Base-by-base conservation (phyloP, 345 rosid genomes). In the Hibiscus trionum region DNA sequence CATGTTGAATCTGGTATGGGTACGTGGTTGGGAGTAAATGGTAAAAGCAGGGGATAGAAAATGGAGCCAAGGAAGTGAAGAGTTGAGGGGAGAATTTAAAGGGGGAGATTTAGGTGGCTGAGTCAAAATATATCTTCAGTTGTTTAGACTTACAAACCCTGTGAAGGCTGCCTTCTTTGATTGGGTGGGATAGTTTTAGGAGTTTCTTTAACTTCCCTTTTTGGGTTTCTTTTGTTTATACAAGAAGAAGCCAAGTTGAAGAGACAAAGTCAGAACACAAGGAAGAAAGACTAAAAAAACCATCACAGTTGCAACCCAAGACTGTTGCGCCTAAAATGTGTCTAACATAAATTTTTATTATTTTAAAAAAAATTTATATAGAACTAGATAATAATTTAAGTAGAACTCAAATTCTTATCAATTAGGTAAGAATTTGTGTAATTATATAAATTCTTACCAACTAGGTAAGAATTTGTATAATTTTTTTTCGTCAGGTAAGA, bases 281-380 rank as follows among this genome's bases (percentile, higher is more conserved):
- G 83, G 81, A 90, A 83, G 85, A 85, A 89, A 53, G 87, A 92
- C 86, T 27, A 70, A 77, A 86, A 83, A 79, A 90, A 90, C 94
- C 88, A 84, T 80, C 75, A 91, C 93, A 90, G 96, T 88, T 80
- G 84, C 91, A 78, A 78, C 91, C 92, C 27, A 8, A 82, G 56
- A 14, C 21, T 11, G n/a, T n/a, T n/a, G n/a, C n/a, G n/a, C n/a
- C n/a, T n/a, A n/a, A n/a, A n/a, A n/a, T n/a, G n/a, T n/a, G n/a
- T n/a, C n/a, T n/a, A n/a, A n/a, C n/a, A n/a, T n/a, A n/a, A n/a
- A n/a, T n/a, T n/a, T n/a, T n/a, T n/a, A n/a, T n/a, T n/a, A n/a
- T n/a, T n/a, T n/a, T n/a, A n/a, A n/a, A n/a, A n/a, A n/a, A n/a
- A n/a, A n/a, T n/a, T n/a, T n/a, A n/a, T n/a, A n/a, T n/a, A n/a